These are phyloP conservation scores for Sutorius eximius DNA, from an alignment of 1,284 basidiomycete species.

Conservation along the genomic window DNA sequence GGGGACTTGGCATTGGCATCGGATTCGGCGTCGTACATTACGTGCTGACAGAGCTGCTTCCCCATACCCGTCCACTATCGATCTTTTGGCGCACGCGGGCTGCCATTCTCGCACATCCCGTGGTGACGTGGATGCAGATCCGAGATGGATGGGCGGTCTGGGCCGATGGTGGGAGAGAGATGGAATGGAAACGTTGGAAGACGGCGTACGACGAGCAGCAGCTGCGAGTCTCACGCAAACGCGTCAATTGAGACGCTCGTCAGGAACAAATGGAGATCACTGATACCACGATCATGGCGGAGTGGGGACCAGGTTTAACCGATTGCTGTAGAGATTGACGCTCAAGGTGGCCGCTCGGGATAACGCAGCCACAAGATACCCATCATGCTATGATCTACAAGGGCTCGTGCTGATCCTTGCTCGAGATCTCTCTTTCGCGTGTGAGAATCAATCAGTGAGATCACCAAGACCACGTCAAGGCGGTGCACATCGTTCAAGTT, in stretches of 20 bases:
- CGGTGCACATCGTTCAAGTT: too few species aligned
- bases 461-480: too few species aligned
- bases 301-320: background rate
- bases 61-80: conserved; percentile 51
- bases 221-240: conserved; percentile 15
- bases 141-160: conserved; percentile 83
- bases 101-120: conserved; percentile 54
- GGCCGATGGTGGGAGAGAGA: conserved; percentile 66
- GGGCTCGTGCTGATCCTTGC: too few species aligned
- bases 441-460: too few species aligned
- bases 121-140: conserved; percentile 67
- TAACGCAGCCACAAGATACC: background rate
- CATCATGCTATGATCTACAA: background rate
- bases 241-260: conserved; percentile 6
- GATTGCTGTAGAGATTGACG: conserved; percentile 14
- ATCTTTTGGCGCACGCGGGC: conserved; percentile 50
- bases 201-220: conserved; percentile 38
- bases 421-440: too few species aligned
- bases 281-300: conserved; percentile 7
- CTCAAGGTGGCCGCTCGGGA: background rate
- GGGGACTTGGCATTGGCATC: conserved; percentile 72
- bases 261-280: background rate
- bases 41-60: conserved; percentile 59
- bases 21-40: conserved; percentile 60
- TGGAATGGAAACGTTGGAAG: conserved; percentile 67